Conservation (phyloP, 805 yeast genomes). For the Cyberlindnera subsufficiens region DNA sequence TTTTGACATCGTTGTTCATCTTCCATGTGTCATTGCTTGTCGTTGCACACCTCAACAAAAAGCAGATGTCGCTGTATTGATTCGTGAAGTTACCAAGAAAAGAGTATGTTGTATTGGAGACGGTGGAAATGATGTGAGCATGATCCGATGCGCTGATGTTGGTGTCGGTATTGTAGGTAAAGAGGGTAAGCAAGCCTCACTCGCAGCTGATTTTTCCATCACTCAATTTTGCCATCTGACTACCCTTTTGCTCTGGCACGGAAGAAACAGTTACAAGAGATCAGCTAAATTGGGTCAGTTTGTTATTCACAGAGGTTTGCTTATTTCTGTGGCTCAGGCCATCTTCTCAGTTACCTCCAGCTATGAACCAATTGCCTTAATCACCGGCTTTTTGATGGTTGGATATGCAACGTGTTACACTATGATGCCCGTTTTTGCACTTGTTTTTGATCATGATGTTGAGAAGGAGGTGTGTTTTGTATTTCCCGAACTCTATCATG, state of each 20-base stretch:
- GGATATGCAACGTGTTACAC: slow-evolving; percentile 97
- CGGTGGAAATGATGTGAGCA: slow-evolving; percentile 98
- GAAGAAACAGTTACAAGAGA: slow-evolving; percentile 92
- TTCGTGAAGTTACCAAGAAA: slow-evolving; percentile 73
- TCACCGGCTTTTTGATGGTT: slow-evolving; percentile 97
- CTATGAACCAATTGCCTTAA: slow-evolving; percentile 91
- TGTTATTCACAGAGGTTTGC: slow-evolving; percentile 91
- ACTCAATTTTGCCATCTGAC: slow-evolving; percentile 87
- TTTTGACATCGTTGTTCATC: slow-evolving; percentile 63
- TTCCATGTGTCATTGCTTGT: slow-evolving; percentile 97
- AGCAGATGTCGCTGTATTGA: slow-evolving; percentile 85
- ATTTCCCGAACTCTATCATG: slow-evolving; percentile 93
- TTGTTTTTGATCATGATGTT: slow-evolving; percentile 88
- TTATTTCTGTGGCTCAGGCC: slow-evolving; percentile 93
- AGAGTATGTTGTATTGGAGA: slow-evolving; percentile 98
- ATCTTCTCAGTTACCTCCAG: slow-evolving; percentile 80
- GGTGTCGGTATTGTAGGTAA: slow-evolving; percentile 99
- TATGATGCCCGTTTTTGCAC: slow-evolving; percentile 95
- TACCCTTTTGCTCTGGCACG: slow-evolving; percentile 91
- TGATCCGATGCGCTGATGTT: slow-evolving; percentile 98
- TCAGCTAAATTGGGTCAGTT: slow-evolving; percentile 94
- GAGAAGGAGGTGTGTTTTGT: slow-evolving; percentile 81
- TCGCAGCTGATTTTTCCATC: slow-evolving; percentile 95
- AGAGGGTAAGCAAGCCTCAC: slow-evolving; percentile 95
- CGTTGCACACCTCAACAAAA: slow-evolving; percentile 98